phyloP scores from a whole-genome alignment of 257 asterid species.

The Phtheirospermum japonicum region DNA sequence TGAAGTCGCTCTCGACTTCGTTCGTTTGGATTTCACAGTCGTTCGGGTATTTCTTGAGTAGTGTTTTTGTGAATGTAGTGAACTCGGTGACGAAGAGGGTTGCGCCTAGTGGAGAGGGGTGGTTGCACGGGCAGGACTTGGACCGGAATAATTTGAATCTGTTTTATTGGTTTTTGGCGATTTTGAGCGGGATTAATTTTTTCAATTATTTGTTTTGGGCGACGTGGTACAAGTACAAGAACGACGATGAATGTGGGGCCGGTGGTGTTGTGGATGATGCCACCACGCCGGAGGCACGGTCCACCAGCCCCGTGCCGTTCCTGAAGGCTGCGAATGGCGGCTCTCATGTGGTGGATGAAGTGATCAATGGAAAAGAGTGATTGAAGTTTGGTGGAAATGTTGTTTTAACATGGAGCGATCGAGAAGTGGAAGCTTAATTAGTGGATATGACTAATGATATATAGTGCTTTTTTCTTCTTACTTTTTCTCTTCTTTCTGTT shows the following conservation, averaged over 20 bases:
- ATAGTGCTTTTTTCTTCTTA: not conserved
- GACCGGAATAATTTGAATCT: conserved; percentile 50
- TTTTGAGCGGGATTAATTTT: conserved; percentile 62
- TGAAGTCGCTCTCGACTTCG: conserved; percentile 80
- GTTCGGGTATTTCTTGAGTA: conserved; percentile 71
- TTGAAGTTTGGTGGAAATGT: conserved; percentile 12
- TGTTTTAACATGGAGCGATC: no score
- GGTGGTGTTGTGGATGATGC: conserved; percentile 5
- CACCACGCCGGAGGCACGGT: conserved; percentile 21
- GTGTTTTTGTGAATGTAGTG: conserved; percentile 54
- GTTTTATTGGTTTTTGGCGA: conserved; percentile 80
- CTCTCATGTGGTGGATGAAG: conserved; percentile 19
- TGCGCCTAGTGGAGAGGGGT: conserved; percentile 50
- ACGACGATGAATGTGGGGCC: conserved; percentile 18
- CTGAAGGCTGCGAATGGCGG: conserved; percentile 25
- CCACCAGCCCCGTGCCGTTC: conserved; percentile 27
- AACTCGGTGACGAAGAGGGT: conserved; percentile 44
- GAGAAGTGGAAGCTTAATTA: not conserved
- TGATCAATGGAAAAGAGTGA: conserved; percentile 30
- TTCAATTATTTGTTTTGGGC: conserved; percentile 70
- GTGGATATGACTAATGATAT: conserved; percentile 20
- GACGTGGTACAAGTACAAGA: conserved; percentile 62
- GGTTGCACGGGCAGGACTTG: conserved; percentile 62
- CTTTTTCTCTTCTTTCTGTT: conserved; percentile 5
- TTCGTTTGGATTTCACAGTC: conserved; percentile 63